A percentile compares a stretch with the other conserved stretches of the same genome.
phyloP scores from a whole-genome alignment of 495 filamentous ascomycete genomes.

The Lasiosphaeriaceae sp. region DNA sequence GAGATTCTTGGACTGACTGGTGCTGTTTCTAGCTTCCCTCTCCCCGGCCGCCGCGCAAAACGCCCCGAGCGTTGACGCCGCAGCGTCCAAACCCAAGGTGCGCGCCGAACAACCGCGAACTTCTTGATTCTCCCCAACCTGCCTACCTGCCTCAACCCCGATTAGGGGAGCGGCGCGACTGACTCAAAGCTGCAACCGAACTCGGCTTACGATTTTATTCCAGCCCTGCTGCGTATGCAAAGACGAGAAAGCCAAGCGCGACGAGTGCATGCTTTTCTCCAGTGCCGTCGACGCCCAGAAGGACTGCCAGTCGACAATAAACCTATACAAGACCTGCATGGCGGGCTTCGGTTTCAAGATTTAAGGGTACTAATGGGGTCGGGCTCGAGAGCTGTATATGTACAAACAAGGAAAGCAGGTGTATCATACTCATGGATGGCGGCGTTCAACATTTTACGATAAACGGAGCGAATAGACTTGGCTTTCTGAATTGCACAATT shows the following conservation, averaged over 20 bases:
- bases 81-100: conserved; percentile 45
- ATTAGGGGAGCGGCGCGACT: no score
- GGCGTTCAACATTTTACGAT: not conserved
- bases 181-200: no score
- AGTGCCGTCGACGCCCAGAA: conserved; percentile 68
- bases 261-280: conserved; percentile 99
- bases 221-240: conserved; percentile 98
- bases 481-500: not conserved
- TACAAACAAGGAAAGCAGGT: not conserved
- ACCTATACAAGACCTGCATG: conserved; percentile 90
- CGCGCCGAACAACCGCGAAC: conserved; percentile 10
- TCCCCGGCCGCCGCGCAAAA: conserved; percentile 18
- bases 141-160: no score
- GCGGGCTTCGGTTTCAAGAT: conserved; percentile 86
- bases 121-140: not conserved
- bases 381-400: conserved; percentile 1
- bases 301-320: conserved; percentile 77
- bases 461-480: not conserved
- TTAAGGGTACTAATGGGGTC: conserved; percentile 22
- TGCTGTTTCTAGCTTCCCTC: conserved; percentile 28
- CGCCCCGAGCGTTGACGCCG: conserved; percentile 16
- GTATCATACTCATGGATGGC: not conserved
- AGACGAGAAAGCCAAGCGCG: conserved; percentile 82
- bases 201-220: no score
- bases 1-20: not conserved